Evolutionary conservation across 176 grass and related monocot genomes (phyloP), one percentile per base, ranked within the genome.

Genomic region (Chloris gayana): DNA sequence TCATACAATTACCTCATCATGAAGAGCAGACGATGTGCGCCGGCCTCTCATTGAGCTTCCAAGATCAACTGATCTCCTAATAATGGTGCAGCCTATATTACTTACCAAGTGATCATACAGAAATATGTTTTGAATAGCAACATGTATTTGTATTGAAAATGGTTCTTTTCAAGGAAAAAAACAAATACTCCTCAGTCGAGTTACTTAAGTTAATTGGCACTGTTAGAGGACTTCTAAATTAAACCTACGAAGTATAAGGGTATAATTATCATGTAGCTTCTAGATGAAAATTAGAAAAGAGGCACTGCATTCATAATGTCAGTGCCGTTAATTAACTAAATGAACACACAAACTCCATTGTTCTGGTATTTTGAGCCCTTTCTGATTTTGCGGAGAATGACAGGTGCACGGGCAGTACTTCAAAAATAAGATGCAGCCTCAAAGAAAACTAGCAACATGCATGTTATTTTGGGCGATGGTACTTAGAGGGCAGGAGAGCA

Each of bases 51-150:
- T 59, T 50, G 93, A 91, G 64, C 75, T 87, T 79, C 95, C 95
- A 80, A 95, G 84, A 88, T 98, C 95, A 89, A 93, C 76, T 84
- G 95, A 98, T 80, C 91, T 89, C 90, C 95, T 98, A 87, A 68
- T 79, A 62, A 84, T 51, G 70, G 88, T 79, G 37, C 65, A 85
- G 70, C 72, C 35, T 76, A 83, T 86, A 80, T 79, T 72, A 92
- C 67, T 89, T 77, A 82, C 34, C 29, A 79, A 73, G 71, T 57
- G 77, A 82, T 45, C 81, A 65, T 70, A 47, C 34, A 87, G 46
- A 63, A 84, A 73, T 11, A 63, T 74, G 39, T 24, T 78, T 77
- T 60, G 8, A 73, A 86, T 51, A 44, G 32, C 13, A 77, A 66
- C 21, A 76, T 46, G n/a, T n/a, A n/a, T n/a, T n/a, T n/a, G 74